Evolutionary conservation across 2,329 filamentous ascomycete species (phyloP), one percentile per base, ranked within the genome.

Genomic region (Diaporthe vexans): DNA sequence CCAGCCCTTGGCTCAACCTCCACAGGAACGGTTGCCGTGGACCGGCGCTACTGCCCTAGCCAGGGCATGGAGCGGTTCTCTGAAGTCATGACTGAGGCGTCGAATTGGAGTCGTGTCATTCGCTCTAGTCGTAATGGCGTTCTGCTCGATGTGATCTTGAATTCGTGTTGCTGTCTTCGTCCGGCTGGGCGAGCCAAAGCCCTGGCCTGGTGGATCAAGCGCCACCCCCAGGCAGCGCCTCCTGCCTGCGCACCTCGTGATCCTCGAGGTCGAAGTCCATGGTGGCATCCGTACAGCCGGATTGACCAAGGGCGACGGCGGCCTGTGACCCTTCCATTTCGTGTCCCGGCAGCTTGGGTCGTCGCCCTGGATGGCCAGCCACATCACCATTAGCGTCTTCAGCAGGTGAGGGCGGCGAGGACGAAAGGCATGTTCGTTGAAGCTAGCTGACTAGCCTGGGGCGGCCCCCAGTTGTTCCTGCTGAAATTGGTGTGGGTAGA

Each of bases 321-420:
- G 29, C 11, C 26, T 56, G 40, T 71, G 68, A 71, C 46, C 40
- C 54, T 11, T 40, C 37, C 37, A 40, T 40, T 26, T 37, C 43
- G 40, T 35, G 56, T 59, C 56, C 69, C 69, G 35, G 29, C 56
- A 59, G 43, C 43, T 71, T 57, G 69, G 69, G 69, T 71, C 69
- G 17, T 17, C 46, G 29, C 37, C 9, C 26, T 51, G 13, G 43
- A 46, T 51, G 26, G 59, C 26, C 26, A 51, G 59, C 59, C 26
- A 65, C 26, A 65, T 33, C 40, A 48, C 17, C 26, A n/a, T 48
- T 65, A 46, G 61, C 26, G 61, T 35, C 15, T 19, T 8, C 29
- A 37, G 26, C 21, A 26, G 8, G 8, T 11, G 26, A 48, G 26
- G 2, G 40, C 29, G 35, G 67, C 40, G 51, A 33, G 52, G 37